Conservation (phyloP, 2,329 filamentous ascomycete genomes). For the Aspergillus sp. region DNA sequence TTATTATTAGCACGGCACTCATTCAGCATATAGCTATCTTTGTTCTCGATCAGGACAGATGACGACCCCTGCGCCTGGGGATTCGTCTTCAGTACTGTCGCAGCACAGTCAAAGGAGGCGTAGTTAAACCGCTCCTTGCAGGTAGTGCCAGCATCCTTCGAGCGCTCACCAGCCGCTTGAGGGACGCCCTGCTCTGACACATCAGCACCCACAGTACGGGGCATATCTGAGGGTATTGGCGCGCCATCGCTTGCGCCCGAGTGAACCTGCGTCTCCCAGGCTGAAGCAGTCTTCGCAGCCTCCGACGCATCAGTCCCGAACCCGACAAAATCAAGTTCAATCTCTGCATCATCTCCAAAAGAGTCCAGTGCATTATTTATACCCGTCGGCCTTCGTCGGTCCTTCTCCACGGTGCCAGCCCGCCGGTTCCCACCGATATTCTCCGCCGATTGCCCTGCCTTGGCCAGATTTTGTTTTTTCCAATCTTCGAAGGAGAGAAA, state of each 20-base stretch:
- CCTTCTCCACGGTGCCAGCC: constrained; percentile 49
- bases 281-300: constrained; percentile 28
- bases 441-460: constrained; percentile 75
- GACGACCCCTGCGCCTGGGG: constrained; percentile 82
- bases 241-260: constrained; percentile 14
- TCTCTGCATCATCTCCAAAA: constrained; percentile 85
- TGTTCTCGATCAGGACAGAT: constrained; percentile 90
- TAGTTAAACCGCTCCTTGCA: constrained; percentile 98
- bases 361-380: constrained; percentile 71
- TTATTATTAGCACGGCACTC: constrained; percentile 86
- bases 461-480: constrained; percentile 90
- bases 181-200: constrained; percentile 45
- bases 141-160: constrained; percentile 93
- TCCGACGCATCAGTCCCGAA: constrained; percentile 53
- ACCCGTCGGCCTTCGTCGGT: constrained; percentile 51
- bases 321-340: constrained; percentile 69
- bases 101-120: constrained; percentile 94
- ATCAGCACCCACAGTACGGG: constrained; percentile 21
- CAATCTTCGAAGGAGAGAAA: constrained; percentile 98
- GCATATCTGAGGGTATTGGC: constrained; percentile 27
- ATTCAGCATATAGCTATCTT: constrained; percentile 97
- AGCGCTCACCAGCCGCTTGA: constrained; percentile 61
- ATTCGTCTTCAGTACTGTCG: constrained; percentile 88
- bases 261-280: constrained; percentile 28
- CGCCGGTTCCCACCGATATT: constrained; percentile 61